phyloP scores from a whole-genome alignment of 257 asterid genomes.

The Rehmannia glutinosa region DNA sequence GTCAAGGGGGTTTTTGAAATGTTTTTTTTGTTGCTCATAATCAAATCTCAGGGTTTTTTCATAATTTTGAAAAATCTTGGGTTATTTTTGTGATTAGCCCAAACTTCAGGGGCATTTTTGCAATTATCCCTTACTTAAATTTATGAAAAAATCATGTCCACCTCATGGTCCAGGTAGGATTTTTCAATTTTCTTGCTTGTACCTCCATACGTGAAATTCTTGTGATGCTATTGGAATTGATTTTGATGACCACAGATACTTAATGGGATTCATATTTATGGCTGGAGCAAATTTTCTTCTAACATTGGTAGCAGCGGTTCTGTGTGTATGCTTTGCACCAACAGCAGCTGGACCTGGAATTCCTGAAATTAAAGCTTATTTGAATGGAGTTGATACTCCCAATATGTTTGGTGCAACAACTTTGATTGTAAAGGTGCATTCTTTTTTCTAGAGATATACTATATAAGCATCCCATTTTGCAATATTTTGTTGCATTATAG shows the following conservation, averaged over 20 bases:
- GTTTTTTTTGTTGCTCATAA: too few species aligned
- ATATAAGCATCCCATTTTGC: constrained; percentile 2
- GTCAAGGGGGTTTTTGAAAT: too few species aligned
- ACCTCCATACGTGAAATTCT: too few species aligned
- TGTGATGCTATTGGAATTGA: neutral
- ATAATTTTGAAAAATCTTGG: too few species aligned
- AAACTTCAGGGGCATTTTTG: too few species aligned
- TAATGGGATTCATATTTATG: constrained; percentile 54
- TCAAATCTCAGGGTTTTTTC: too few species aligned
- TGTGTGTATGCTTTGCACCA: constrained; percentile 80
- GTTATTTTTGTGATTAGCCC: too few species aligned
- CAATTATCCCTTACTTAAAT: too few species aligned
- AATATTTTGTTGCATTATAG: neutral
- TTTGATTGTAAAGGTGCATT: constrained; percentile 81
- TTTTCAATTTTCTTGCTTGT: too few species aligned
- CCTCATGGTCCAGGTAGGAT: too few species aligned
- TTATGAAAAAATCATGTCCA: too few species aligned
- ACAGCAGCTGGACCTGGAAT: constrained; percentile 97
- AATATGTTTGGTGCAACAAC: constrained; percentile 84
- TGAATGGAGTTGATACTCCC: constrained; percentile 90
- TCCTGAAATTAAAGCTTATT: constrained; percentile 90
- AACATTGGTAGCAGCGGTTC: constrained; percentile 60
- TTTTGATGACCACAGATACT: constrained; percentile 52
- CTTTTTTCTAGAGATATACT: constrained; percentile 2
- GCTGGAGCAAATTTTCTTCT: constrained; percentile 53